A percentile compares a stretch with the other conserved stretches of the same genome.
Conservation (phyloP, 768 basidiomycete genomes). For the Podaxis sp. region DNA sequence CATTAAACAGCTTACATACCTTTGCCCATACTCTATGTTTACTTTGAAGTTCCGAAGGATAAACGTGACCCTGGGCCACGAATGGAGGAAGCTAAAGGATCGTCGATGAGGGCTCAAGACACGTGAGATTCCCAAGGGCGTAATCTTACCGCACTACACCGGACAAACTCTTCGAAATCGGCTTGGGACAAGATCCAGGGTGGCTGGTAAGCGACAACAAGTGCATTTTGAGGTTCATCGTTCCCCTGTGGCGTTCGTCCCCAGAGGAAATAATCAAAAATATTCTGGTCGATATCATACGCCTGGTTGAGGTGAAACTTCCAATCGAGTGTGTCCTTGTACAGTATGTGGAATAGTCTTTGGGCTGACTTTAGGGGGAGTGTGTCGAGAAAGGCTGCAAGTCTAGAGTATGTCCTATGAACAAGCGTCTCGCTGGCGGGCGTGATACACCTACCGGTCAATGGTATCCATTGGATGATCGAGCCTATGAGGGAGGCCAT, state of each 20-base stretch:
- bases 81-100: constrained; percentile 39
- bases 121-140: not conserved
- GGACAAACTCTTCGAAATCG: constrained; percentile 52
- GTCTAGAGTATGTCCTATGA: not conserved
- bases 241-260: constrained; percentile 19
- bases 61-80: constrained; percentile 29
- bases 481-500: constrained; percentile 30
- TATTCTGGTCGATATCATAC: constrained; percentile 22
- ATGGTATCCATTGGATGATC: constrained; percentile 40
- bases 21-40: constrained; percentile 62
- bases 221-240: constrained; percentile 27
- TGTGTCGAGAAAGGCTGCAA: constrained; percentile 20
- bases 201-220: constrained; percentile 58
- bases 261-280: constrained; percentile 49
- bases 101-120: constrained; percentile 15
- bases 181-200: constrained; percentile 56
- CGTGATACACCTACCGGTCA: constrained; percentile 32
- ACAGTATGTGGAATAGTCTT: constrained; percentile 42
- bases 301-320: constrained; percentile 33
- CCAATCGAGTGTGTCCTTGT: constrained; percentile 42
- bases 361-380: constrained; percentile 52
- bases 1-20: constrained; percentile 26
- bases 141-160: constrained; percentile 37
- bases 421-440: not conserved
- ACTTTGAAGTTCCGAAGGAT: constrained; percentile 32